Conservation (phyloP, 1,284 basidiomycete genomes). For the Apiotrichum brassicae region DNA sequence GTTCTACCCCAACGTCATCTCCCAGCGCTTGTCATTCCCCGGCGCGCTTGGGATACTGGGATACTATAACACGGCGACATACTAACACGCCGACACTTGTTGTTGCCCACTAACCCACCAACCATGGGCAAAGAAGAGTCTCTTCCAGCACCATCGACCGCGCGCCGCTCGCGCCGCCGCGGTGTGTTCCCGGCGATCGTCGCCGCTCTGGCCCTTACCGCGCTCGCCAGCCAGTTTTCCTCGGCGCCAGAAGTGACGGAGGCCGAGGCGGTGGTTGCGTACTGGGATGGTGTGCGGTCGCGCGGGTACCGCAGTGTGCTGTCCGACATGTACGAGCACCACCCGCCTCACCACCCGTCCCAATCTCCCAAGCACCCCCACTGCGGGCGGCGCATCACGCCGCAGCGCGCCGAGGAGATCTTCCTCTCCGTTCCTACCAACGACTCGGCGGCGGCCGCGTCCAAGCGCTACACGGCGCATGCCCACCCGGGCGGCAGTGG, state of each 20-base stretch:
- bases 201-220: background rate
- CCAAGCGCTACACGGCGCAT: conserved; percentile 36
- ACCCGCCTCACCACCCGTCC: background rate
- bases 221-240: background rate
- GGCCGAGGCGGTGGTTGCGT: background rate
- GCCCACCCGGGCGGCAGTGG: conserved; percentile 46
- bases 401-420: conserved; percentile 39
- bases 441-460: conserved; percentile 30
- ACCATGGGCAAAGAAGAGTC: background rate
- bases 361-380: background rate
- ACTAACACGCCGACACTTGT: too few species aligned
- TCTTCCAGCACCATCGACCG: background rate
- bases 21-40: too few species aligned
- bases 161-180: background rate
- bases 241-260: background rate
- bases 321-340: background rate
- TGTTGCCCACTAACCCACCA: background rate
- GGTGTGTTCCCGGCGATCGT: background rate
- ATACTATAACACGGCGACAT: too few species aligned
- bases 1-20: too few species aligned
- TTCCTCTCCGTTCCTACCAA: conserved; percentile 42
- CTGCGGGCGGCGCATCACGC: conserved; percentile 17
- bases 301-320: background rate
- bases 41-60: too few species aligned
- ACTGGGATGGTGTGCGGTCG: background rate